These are phyloP conservation scores for Vanrija humicola DNA, from an alignment of 1,284 basidiomycete species.

Conservation along the genomic window DNA sequence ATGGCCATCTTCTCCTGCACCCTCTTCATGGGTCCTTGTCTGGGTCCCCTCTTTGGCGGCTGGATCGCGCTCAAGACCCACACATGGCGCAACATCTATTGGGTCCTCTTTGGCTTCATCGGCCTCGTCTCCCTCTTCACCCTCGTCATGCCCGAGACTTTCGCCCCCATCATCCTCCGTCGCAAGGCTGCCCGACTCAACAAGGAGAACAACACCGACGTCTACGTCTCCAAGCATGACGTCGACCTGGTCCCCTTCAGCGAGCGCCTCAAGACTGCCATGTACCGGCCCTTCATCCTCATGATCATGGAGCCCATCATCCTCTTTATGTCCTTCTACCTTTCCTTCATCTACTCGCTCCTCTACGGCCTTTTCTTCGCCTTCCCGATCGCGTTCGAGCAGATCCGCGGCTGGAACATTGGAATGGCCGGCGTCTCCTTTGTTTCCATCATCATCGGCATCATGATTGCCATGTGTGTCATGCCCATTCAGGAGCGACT, in stretches of 20 bases:
- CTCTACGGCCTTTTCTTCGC: slow-evolving; percentile 46
- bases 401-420: slow-evolving; percentile 44
- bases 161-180: slow-evolving; percentile 45
- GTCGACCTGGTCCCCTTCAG: slow-evolving; percentile 32
- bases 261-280: slow-evolving; percentile 41
- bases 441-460: slow-evolving; percentile 41
- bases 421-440: slow-evolving; percentile 46
- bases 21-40: slow-evolving; percentile 48
- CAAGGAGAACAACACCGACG: slow-evolving; percentile 43
- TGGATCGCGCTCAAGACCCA: slow-evolving; percentile 41
- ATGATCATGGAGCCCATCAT: slow-evolving; percentile 50
- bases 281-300: slow-evolving; percentile 48
- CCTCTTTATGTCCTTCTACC: slow-evolving; percentile 51
- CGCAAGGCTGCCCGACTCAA: slow-evolving; percentile 41
- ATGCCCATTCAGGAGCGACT: slow-evolving; percentile 41
- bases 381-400: slow-evolving; percentile 45
- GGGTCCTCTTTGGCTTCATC: slow-evolving; percentile 46
- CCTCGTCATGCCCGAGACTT: slow-evolving; percentile 47
- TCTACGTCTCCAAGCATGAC: slow-evolving; percentile 44
- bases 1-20: slow-evolving; percentile 49
- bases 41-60: slow-evolving; percentile 47
- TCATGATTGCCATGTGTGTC: slow-evolving; percentile 28
- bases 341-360: slow-evolving; percentile 51
- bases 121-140: slow-evolving; percentile 36
- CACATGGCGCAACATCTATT: slow-evolving; percentile 52